Evolutionary conservation across 2,329 filamentous ascomycete species (phyloP).

Genomic region (Pseudopyricularia cyperi): DNA sequence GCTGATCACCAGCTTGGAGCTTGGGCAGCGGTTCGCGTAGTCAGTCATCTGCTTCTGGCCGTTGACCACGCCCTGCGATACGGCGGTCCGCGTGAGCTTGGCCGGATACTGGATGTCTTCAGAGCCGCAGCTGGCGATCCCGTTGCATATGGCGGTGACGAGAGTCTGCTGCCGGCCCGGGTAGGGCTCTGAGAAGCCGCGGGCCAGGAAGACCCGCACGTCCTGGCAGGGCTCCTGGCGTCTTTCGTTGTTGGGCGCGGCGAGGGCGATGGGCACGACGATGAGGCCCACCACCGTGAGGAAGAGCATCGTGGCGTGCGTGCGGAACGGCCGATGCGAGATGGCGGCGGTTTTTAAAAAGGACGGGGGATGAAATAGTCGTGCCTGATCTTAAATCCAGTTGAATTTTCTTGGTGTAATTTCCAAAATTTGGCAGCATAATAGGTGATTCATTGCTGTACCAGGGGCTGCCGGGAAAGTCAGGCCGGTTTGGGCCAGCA

Average conservation of each 20-base stretch:
- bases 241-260: background rate
- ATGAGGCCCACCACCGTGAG: background rate
- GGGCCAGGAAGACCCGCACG: conserved; percentile 17
- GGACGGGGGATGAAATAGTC: no score
- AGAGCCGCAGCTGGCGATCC: conserved; percentile 15
- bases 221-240: conserved; percentile 9
- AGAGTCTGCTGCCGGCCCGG: conserved; percentile 16
- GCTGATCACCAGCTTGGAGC: conserved; percentile 14
- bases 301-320: background rate
- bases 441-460: no score
- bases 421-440: no score
- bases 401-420: no score
- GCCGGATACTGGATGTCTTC: conserved; percentile 9
- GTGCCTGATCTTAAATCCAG: no score
- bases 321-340: no score
- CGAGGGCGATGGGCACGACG: background rate
- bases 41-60: conserved; percentile 12
- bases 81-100: conserved; percentile 8
- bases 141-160: conserved; percentile 14
- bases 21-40: conserved; percentile 14
- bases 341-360: no score
- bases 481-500: no score
- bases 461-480: no score
- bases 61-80: conserved; percentile 10
- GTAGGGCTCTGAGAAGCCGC: conserved; percentile 17